Evolutionary conservation across 208 protist genomes (phyloP).

Genomic region (Crithidia acanthocephali): DNA sequence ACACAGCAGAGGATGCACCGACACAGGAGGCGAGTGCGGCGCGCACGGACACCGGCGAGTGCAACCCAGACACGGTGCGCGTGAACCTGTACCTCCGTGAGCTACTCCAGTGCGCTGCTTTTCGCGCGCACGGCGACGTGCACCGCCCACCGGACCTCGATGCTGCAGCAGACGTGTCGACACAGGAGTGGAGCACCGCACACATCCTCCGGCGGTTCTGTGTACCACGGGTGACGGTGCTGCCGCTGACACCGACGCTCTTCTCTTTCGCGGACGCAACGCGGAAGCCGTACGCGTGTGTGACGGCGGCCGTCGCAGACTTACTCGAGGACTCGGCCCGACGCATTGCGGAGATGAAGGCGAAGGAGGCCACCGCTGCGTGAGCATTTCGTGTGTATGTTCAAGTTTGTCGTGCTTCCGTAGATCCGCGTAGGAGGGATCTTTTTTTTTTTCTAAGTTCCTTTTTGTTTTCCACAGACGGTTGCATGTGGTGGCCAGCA

Average conservation of each 20-base stretch:
- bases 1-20: background rate
- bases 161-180: background rate
- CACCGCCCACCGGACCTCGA: background rate
- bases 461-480: too few relatives aligned
- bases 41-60: too few relatives aligned
- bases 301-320: constrained; percentile 7
- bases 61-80: background rate
- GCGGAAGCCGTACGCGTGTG: constrained; percentile 37
- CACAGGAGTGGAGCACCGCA: background rate
- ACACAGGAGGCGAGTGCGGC: background rate
- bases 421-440: too few relatives aligned
- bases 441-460: too few relatives aligned
- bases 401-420: background rate
- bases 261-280: constrained; percentile 44
- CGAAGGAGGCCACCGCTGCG: background rate
- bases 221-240: constrained; percentile 38
- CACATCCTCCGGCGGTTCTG: constrained; percentile 9
- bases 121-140: background rate
- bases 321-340: constrained; percentile 25
- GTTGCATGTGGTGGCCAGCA: too few relatives aligned
- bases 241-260: constrained; percentile 43
- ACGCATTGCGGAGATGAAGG: background rate
- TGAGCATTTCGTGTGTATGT: background rate
- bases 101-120: background rate
- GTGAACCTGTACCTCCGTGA: constrained; percentile 8